Conservation (phyloP, 768 basidiomycete species). For the Lactarius vividus region DNA sequence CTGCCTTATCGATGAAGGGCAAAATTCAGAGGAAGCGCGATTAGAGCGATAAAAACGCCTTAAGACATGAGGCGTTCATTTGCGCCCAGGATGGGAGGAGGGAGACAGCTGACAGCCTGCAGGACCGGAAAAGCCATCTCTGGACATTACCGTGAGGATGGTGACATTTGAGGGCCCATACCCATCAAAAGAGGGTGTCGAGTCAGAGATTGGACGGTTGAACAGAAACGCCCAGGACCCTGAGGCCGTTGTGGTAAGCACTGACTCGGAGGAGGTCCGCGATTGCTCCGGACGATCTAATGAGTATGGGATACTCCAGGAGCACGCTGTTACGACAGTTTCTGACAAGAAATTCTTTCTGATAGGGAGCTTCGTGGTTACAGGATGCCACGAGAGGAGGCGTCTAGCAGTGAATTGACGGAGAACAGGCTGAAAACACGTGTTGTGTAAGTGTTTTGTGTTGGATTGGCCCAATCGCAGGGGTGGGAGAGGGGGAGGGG, state of each 20-base stretch:
- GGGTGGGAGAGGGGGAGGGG: neutral
- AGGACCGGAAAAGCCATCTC: constrained; percentile 24
- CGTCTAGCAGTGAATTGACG: constrained; percentile 11
- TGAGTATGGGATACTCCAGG: constrained; percentile 17
- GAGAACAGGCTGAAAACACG: constrained; percentile 24
- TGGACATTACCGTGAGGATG: constrained; percentile 26
- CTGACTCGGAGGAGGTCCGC: constrained; percentile 21
- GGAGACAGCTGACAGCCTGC: constrained; percentile 27
- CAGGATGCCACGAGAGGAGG: constrained; percentile 23
- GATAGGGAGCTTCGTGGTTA: constrained; percentile 26
- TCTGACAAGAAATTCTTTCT: constrained; percentile 25
- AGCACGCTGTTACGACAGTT: constrained; percentile 23
- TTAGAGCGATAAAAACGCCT: constrained; percentile 28
- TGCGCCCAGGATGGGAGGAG: constrained; percentile 29
- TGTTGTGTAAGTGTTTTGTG: constrained; percentile 9
- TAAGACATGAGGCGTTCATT: constrained; percentile 30
- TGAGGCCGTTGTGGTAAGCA: constrained; percentile 12
- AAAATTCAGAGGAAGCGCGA: constrained; percentile 28
- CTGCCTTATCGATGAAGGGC: constrained; percentile 28
- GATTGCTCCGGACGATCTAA: constrained; percentile 27
- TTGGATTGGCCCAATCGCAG: neutral
- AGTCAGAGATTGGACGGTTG: constrained; percentile 16
- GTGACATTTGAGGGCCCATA: constrained; percentile 25
- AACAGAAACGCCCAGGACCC: constrained; percentile 22
- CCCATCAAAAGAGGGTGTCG: constrained; percentile 12